Evolutionary conservation across 2,329 filamentous ascomycete species (phyloP).

Genomic region (Pseudogymnoascus sp.): DNA sequence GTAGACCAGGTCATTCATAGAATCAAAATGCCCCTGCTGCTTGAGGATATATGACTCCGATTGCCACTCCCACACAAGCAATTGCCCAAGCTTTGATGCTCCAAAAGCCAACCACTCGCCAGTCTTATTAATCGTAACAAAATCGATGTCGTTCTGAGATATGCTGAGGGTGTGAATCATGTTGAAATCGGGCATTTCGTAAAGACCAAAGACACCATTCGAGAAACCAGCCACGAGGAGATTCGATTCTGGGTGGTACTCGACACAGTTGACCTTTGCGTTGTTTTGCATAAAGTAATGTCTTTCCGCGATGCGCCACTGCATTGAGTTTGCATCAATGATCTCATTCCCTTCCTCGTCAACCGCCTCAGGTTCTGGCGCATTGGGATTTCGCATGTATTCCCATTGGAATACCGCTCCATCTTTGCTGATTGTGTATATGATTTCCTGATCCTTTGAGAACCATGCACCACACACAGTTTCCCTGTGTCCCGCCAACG

Average conservation of each 20-base stretch:
- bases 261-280: conserved; percentile 80
- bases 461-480: conserved; percentile 94
- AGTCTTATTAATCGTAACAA: conserved; percentile 85
- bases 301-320: conserved; percentile 85
- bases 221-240: conserved; percentile 96
- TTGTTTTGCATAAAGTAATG: conserved; percentile 93
- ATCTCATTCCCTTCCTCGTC: conserved; percentile 54
- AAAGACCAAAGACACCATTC: conserved; percentile 85
- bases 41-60: conserved; percentile 98
- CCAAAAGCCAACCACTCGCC: conserved; percentile 98
- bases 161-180: conserved; percentile 90
- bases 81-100: conserved; percentile 85
- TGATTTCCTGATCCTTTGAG: conserved; percentile 85
- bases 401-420: conserved; percentile 95
- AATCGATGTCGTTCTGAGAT: conserved; percentile 93
- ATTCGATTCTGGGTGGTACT: conserved; percentile 78
- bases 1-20: conserved; percentile 88
- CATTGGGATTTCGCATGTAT: conserved; percentile 58
- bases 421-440: conserved; percentile 94
- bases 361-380: conserved; percentile 41
- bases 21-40: conserved; percentile 94
- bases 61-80: conserved; percentile 99
- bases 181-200: conserved; percentile 93
- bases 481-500: conserved; percentile 84
- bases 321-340: conserved; percentile 59